Base-by-base conservation (phyloP, 208 protist genomes). In the Trypanosoma conorhini region DNA sequence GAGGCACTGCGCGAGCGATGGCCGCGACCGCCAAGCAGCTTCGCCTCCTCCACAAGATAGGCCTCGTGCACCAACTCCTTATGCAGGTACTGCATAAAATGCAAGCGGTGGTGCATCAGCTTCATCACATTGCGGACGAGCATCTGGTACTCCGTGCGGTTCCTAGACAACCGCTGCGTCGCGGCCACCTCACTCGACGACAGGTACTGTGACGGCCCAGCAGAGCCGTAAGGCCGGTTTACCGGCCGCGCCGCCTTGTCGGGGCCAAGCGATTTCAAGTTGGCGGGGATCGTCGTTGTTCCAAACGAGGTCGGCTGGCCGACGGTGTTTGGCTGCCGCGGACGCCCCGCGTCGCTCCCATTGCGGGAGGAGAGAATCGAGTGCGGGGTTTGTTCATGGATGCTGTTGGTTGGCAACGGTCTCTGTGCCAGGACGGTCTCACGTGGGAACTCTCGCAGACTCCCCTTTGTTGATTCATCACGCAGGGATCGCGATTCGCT, bases 21-120 rank as follows among this genome's bases (percentile, higher is more conserved):
- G 33, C 33, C 51, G 46, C 63, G 19, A 72, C 80, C 17, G 73
- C 72, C 74, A 81, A 84, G 22, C 26, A 91, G 50, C 74, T 79
- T 77, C 9, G 82, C 82, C 77, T 93, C 90, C 76, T 87, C 90
- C 21, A 60, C 83, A 38, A 89, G 67, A 68, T 88, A 95, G 4
- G 86, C 87, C 76, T 95, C 83, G 62, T 92, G 83, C 35, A 86
- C 86, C 78, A 93, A 85, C 69, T 91, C 87, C 78, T 89, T 91
- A 65, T 95, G 90, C 22, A 93, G 70, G 64, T 95, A 91, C 68
- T 88, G 82, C 87, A 93, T 86, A 73, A 95, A 77, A 68, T 93
- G 90, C 13, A 90, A 70, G 35, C 90, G 90, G 79, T 95, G 86
- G 72, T 95, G 90, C 70, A 88, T 79, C 38, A 91, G 59, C 62